Evolutionary conservation across 108 stramenopile species (phyloP), one percentile per base, ranked within the genome.

Genomic region (Fistulifera pelliculosa): DNA sequence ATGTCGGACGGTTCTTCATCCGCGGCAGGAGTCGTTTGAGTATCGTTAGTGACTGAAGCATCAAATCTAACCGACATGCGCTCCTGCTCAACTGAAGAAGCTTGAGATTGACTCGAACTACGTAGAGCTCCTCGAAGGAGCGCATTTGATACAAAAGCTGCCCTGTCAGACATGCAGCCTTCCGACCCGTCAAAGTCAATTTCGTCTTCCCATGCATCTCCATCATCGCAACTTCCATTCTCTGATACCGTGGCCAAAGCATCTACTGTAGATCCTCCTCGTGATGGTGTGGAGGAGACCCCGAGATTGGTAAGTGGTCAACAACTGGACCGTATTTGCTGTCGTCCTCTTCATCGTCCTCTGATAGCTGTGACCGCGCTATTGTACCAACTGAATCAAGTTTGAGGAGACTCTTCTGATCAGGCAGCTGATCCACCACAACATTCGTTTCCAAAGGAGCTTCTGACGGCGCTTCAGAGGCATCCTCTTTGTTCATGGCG

Each of bases 251-350:
- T 70, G 0, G 65, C 75, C 42, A 71, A 21, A 10, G 75, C 75
- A 45, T 75, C 76, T 1, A 66, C 76, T 1, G 71, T 77, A 3
- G 76, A 77, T 4, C 76, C 76, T n/a, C 71, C 71, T 12, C 66
- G 50, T 19, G 70, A 77, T 15, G 64, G 56, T 15, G 75, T 40
- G n/a, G 70, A 41, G 2, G 73, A 64, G 0, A 59, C 27, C 21
- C 28, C 13, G 65, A 62, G 0, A 40, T 53, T 11, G 76, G 76
- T 10, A 77, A 55, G 13, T 69, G 67, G 44, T 77, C 76, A 26
- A 71, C 76, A 3, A 76, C 70, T 13, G 70, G 70, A 8, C 75
- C 75, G 41, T 64, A 76, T 14, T 56, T 53, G 41, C 38, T 47
- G 53, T 62, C 52, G 13, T 68, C 63, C 25, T 74, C 73, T 19